Evolutionary conservation across 1,139 yeast species (phyloP), one percentile per base, ranked within the genome.

Genomic region (Taphrina sp.): DNA sequence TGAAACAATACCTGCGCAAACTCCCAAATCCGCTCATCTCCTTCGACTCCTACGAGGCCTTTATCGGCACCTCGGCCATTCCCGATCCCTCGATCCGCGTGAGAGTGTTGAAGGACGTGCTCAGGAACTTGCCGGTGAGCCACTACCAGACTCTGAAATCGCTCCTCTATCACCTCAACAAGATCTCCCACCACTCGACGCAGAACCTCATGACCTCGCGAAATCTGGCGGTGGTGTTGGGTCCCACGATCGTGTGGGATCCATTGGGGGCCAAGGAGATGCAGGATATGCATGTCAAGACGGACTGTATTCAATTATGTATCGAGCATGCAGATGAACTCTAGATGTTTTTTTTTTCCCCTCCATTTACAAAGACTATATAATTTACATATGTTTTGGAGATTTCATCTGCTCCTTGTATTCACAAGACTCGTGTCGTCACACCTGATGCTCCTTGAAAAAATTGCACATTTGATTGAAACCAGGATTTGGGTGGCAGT

Each of bases 201-300:
- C 14, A 12, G 16, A 57, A 57, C 36, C 28, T 52, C 59, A 92
- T 92, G 99, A 86, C 80, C 29, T 73, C 79, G 62, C 81, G 82
- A 67, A 89, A 94, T 65, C 70, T 94, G 58, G 85, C 96, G 0
- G 92, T 94, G 51, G 96, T 92, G 16, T 92, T 92, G 75, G 96
- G 97, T 0, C 98, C 99, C 1, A 89, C 97, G 2, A 73, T 92
- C 52, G 85, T 89, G 0, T 75, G 96, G 59, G 96, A 89, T 63
- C 74, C 76, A 60, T 77, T 82, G 23, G 95, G 95, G 3, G 89
- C 85, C 61, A 79, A 85, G 60, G 98, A 94, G 68, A 81, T 92
- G 70, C 66, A 76, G 55, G 98, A 92, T 67, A 89, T 89, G 88
- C 85, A 84, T 22, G 78, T 81, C 59, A 78, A 95, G 66, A 89